phyloP scores from a whole-genome alignment of 2,329 filamentous ascomycete genomes.

The Neofusicoccum parvum region DNA sequence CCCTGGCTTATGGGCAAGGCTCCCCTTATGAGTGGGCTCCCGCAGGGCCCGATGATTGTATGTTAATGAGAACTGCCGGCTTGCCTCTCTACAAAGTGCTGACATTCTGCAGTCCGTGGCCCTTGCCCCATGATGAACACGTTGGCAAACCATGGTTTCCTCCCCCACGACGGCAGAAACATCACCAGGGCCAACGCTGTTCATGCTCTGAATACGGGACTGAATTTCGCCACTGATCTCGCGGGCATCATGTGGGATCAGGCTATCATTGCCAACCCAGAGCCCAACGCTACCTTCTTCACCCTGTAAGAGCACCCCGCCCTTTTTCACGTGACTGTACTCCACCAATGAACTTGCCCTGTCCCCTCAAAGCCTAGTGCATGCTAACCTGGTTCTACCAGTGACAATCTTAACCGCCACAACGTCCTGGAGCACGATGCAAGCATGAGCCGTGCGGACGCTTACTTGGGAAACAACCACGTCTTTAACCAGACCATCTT shows the following conservation, averaged over 20 bases:
- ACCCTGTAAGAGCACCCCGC: background rate
- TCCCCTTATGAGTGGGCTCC: background rate
- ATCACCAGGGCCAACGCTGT: conserved; percentile 44
- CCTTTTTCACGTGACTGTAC: background rate
- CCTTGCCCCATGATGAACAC: conserved; percentile 58
- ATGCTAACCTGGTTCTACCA: background rate
- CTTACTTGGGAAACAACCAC: conserved; percentile 54
- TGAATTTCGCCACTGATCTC: conserved; percentile 49
- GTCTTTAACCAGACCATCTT: conserved; percentile 58
- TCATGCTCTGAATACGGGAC: conserved; percentile 40
- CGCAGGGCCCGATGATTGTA: conserved; percentile 16
- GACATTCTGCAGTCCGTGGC: conserved; percentile 25
- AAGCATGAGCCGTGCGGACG: conserved; percentile 51
- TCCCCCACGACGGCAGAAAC: conserved; percentile 50
- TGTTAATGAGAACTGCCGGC: background rate
- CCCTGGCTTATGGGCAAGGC: background rate
- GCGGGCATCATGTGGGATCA: conserved; percentile 46
- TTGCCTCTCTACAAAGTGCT: background rate
- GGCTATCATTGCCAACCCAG: conserved; percentile 34
- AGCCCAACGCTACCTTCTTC: conserved; percentile 13
- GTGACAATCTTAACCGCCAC: conserved; percentile 48
- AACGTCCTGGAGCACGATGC: conserved; percentile 55
- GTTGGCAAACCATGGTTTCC: conserved; percentile 54
- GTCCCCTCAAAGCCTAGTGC: too few species aligned
- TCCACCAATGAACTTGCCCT: too few species aligned